Conservation (phyloP, 371 early-diverging fungal species). For the Coemansia sp. region DNA sequence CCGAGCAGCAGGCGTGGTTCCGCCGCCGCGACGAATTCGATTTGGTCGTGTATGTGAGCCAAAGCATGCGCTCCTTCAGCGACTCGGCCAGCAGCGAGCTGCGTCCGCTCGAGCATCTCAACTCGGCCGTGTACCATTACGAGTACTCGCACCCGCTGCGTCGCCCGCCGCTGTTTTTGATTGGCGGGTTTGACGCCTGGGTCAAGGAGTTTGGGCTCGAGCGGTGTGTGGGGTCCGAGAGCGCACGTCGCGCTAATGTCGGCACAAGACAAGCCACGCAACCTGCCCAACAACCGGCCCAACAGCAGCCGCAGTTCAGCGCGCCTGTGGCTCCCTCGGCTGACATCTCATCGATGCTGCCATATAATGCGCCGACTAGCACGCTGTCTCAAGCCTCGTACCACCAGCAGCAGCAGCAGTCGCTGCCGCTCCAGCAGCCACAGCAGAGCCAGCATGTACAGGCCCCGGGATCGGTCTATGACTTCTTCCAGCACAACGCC, state of each 20-base stretch:
- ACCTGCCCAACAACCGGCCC: background rate
- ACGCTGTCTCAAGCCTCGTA: background rate
- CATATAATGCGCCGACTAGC: conserved; percentile 6
- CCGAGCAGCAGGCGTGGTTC: conserved; percentile 62
- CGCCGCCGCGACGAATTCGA: conserved; percentile 66
- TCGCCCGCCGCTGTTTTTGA: conserved; percentile 63
- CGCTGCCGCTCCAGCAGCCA: background rate
- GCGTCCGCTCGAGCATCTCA: conserved; percentile 49
- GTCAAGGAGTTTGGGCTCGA: conserved; percentile 47
- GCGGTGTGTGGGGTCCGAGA: conserved; percentile 29
- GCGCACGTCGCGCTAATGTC: conserved; percentile 2
- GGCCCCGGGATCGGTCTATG: conserved; percentile 36
- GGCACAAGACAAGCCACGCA: too few relatives aligned
- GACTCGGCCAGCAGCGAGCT: conserved; percentile 23
- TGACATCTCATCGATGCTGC: conserved; percentile 3
- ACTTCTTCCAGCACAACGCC: conserved; percentile 44
- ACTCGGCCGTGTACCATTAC: conserved; percentile 59
- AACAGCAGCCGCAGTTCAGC: background rate
- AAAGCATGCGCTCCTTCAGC: conserved; percentile 43
- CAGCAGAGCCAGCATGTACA: background rate
- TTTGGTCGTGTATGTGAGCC: conserved; percentile 74
- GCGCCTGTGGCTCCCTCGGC: background rate
- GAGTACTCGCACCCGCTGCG: conserved; percentile 57
- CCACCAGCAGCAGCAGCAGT: background rate
- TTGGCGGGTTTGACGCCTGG: conserved; percentile 82